These are phyloP conservation scores for Leccinum rimulosum DNA, from an alignment of 768 basidiomycete genomes.

Conservation along the genomic window DNA sequence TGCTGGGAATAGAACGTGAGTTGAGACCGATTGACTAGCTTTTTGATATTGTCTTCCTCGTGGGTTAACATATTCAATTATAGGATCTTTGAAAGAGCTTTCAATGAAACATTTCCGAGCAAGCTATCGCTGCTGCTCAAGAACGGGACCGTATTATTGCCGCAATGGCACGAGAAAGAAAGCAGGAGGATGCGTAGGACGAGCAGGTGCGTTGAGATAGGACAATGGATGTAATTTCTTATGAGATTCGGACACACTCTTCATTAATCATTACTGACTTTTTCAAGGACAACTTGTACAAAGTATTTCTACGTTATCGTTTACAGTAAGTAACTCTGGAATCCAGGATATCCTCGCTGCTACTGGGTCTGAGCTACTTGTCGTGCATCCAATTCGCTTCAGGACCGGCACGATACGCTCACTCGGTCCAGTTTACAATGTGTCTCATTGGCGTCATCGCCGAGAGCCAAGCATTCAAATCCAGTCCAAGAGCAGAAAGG, in stretches of 20 bases:
- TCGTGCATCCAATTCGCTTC: background rate
- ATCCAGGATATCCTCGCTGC: background rate
- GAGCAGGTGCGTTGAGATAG: background rate
- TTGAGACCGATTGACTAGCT: background rate
- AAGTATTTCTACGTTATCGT: background rate
- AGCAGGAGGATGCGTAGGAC: constrained; percentile 1
- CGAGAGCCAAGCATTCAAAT: background rate
- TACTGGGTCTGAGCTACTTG: background rate
- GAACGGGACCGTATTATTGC: constrained; percentile 30
- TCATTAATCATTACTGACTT: background rate
- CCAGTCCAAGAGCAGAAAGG: background rate
- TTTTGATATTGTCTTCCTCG: background rate
- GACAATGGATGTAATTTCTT: background rate
- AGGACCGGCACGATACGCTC: background rate
- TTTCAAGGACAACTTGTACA: background rate
- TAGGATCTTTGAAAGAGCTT: constrained; percentile 35
- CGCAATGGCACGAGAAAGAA: constrained; percentile 5
- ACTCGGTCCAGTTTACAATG: background rate
- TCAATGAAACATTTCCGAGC: constrained; percentile 35
- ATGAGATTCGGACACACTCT: background rate
- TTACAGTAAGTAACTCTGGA: background rate
- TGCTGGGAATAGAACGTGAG: constrained; percentile 48
- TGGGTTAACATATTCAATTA: background rate
- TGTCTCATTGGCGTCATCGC: background rate
- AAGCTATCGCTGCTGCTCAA: constrained; percentile 28